Base-by-base conservation (phyloP, 1,284 basidiomycete genomes). In the Heterobasidion parviporum region DNA sequence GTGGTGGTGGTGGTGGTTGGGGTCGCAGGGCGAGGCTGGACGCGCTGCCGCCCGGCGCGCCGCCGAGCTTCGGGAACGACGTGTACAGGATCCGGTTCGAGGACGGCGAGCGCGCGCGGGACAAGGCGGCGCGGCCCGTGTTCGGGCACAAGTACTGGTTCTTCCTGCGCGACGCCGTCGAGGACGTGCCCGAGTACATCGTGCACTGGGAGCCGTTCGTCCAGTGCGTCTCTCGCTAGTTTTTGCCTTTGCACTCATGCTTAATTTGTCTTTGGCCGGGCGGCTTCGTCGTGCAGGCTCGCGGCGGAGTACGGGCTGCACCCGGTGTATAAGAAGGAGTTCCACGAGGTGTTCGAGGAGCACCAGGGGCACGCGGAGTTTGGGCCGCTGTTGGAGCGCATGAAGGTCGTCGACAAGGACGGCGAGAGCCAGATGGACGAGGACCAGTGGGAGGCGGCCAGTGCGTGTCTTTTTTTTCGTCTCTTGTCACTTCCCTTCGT, bases 101-200 rank as follows among this genome's bases (percentile, higher is more conserved):
- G 60, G 72, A 82, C 53, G 26, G 26, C 26, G 26, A 26, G 26
- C 26, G 26, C 26, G 26, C 26, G 26, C 26, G 26, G 26, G 26
- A 26, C 26, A 83, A 79, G 59, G 71, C 77, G 9, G 74, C 82
- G 57, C 74, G 79, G 54, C 83, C 87, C 8, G 63, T 85, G 12
- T 96, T 88, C 66, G 97, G 97, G 4, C 91, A 98, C 69, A 85
- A 89, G 57, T 99, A 99, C 68, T 87, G 82, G 68, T 99, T 99
- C 76, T 98, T 83, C 73, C 80, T 99, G 35, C 75, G 84, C 65
- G 97, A 99, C 65, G 97, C 97, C 1, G 95, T 99, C 4, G 94
- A 94, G 63, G 87, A 98, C 65, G 95, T 98, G 34, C 95, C 95
- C 2, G 97, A 99, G 69, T 99, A 96, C 65, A 78, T 99, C 51